Evolutionary conservation across 176 grass and related monocot species (phyloP), one percentile per base, ranked within the genome.

Genomic region (Juncus effusus): DNA sequence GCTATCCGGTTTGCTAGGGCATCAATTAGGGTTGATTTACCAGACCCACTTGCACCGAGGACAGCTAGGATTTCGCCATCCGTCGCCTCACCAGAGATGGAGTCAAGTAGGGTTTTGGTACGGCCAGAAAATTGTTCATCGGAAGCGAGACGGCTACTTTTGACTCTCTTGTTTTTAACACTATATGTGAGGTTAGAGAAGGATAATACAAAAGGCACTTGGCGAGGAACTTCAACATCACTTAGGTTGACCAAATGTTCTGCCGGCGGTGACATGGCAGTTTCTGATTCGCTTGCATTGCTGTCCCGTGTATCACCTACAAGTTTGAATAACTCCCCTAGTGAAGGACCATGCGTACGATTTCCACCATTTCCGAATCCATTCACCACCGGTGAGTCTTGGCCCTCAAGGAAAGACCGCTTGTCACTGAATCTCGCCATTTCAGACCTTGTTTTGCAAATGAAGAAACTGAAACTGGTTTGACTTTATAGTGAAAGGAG

Each of bases 21-120:
- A 63, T 96, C 92, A 55, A 96, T 96, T 36, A 96, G 85, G 13
- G 92, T 96, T 10, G 92, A 96, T 70, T 96, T 96, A 82, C 92
- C 92, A 39, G 87, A 91, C 4, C 92, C 92, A 54, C 92, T 96
- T 1, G 92, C 82, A 53, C 92, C 92, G 66, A 96, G 83, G 11
- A 96, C 88, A 1, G 91, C 91, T 6, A 90, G 72, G 74, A 90
- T 87, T 83, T 95, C 86, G 16, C 90, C 90, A 50, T 90, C 86
- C 45, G 67, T 42, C 3, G 90, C 86, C 72, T 87, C 86, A 19
- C 90, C 90, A 49, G 83, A 90, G 62, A 95, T 67, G 37, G 80
- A 64, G 16, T 81, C 83, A 1, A 95, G 74, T 47, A 95, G 83
- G 55, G 78, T 80, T 65, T 72, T 74, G 51, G 62, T 84, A 5